These are phyloP conservation scores for Exserohilum rostratum DNA, from an alignment of 2,329 filamentous ascomycete species.

Conservation along the genomic window DNA sequence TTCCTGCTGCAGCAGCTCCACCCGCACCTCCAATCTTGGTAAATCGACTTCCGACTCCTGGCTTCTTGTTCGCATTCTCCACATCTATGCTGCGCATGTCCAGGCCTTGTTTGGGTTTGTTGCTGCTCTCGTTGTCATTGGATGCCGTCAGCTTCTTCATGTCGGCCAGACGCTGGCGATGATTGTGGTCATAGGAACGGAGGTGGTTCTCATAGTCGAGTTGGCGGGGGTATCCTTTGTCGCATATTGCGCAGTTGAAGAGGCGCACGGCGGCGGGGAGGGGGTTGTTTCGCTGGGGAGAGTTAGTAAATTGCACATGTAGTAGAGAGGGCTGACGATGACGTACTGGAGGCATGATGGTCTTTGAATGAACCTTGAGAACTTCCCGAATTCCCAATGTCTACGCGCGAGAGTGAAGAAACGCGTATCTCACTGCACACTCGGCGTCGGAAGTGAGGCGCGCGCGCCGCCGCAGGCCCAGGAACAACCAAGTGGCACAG, in stretches of 20 bases:
- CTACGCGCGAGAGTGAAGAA: not conserved
- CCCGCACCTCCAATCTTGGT: slow-evolving; percentile 35
- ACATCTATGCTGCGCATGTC: slow-evolving; percentile 37
- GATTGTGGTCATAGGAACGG: slow-evolving; percentile 91
- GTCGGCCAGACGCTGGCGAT: slow-evolving; percentile 74
- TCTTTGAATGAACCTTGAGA: too few relatives aligned
- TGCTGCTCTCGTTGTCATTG: slow-evolving; percentile 30
- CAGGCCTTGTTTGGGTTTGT: slow-evolving; percentile 24
- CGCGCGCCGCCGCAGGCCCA: slow-evolving; percentile 22
- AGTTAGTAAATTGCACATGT: slow-evolving; percentile 33
- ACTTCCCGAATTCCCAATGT: too few relatives aligned
- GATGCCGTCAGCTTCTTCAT: slow-evolving; percentile 69
- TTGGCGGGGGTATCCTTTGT: slow-evolving; percentile 92
- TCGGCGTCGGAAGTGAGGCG: too few relatives aligned
- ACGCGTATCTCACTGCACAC: too few relatives aligned
- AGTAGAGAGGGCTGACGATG: slow-evolving; percentile 41
- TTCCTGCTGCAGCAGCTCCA: slow-evolving; percentile 23
- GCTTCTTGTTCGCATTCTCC: slow-evolving; percentile 24
- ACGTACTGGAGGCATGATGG: slow-evolving; percentile 27
- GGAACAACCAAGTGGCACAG: slow-evolving; percentile 19
- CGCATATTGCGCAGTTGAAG: slow-evolving; percentile 70
- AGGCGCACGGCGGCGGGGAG: slow-evolving; percentile 45
- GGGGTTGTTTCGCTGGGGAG: slow-evolving; percentile 54
- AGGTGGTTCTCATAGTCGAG: slow-evolving; percentile 97
- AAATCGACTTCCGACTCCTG: slow-evolving; percentile 29